Base-by-base conservation (phyloP, 2,329 filamentous ascomycete genomes). In the Fusarium goolgardi region DNA sequence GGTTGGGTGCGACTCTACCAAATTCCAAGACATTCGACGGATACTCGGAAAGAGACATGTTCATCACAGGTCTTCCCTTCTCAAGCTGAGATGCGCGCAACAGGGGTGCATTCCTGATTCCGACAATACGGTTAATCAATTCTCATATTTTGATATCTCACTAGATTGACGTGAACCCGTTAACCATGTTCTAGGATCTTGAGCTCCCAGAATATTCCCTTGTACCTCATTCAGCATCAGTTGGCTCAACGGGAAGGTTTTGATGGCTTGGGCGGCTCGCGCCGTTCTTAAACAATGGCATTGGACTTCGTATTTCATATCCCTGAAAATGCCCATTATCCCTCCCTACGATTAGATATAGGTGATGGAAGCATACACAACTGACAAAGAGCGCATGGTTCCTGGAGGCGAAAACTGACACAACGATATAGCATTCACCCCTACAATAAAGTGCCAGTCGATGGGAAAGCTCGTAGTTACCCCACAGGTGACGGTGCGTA, bases 121-220 rank as follows among this genome's bases (percentile, higher is more conserved):
- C 55, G 46, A 41, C 18, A 29, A 43, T 39, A 40, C 69, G 71
- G 66, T 73, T 73, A 71, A 71, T 45, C 63, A 65, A 32, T 59
- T 58, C 50, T 54, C 54, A 62, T 59, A 69, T 73, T 62, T 59
- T 25, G 55, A 70, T 68, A 45, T 57, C 53, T 45, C 72, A 70
- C 59, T 32, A 73, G 70, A 71, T 63, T 66, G 58, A 69, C 65
- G 37, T 34, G 44, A 61, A 58, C 32, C 44, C 50, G 27, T 56
- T 43, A 39, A 51, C 32, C 59, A 34, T 45, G 39, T 59, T 59
- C 46, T 58, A 45, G 47, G 35, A 43, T 31, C 40, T 29, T 45
- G 47, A 27, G 58, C 43, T 47, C 35, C 35, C 18, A 39, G 29
- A 20, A 23, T 21, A 40, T 34, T 54, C 40, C 23, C 12, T 15